Evolutionary conservation across 805 yeast genomes (phyloP), one percentile per base, ranked within the genome.

Genomic region (Vanderwaltozyma verrucispora): DNA sequence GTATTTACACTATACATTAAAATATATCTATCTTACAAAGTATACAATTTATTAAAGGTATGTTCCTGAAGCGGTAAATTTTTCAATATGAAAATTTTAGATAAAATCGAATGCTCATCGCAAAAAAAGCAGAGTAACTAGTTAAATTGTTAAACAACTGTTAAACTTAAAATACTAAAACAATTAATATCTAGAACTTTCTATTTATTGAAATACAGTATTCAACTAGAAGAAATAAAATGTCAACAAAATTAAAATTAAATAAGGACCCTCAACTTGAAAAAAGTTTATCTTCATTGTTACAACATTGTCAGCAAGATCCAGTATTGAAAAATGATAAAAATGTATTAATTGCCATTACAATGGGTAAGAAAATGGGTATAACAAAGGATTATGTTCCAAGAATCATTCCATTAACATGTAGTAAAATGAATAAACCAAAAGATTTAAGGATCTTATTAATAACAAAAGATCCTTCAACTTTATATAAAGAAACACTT

Each of bases 401-500:
- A 3, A 60, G 83, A 30, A 69, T 79, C 34, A 64, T 78, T 18
- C 82, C 85, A 3, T 45, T 81, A 11, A 66, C 73, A 0, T 62
- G 70, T 5, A 48, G 51, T 45, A 68, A 72, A 44, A 54, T 80
- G 39, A 70, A 68, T 36, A 67, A 65, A 39, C 53, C 74, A 2
- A 68, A 68, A 16, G 69, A 71, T 16, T 62, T 70, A 35, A 62
- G 74, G 17, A 68, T 81, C 5, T 53, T 82, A 4, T 63, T 85
- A 15, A 68, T 85, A 12, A 80, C 89, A 8, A 82, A 80, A 45
- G 92, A 84, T 50, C 88, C 89, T 1, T 72, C 79, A 5, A 63
- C 71, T 4, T 64, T 67, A 6, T 82, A 75, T 48, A 64, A 76
- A 26, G 64, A 63, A 10, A 65, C 68, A 4, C 53, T 82, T 5